A percentile compares a stretch with the other conserved stretches of the same genome.
Evolutionary conservation across 768 basidiomycete species (phyloP).

Genomic region (Pleurotus platypus): DNA sequence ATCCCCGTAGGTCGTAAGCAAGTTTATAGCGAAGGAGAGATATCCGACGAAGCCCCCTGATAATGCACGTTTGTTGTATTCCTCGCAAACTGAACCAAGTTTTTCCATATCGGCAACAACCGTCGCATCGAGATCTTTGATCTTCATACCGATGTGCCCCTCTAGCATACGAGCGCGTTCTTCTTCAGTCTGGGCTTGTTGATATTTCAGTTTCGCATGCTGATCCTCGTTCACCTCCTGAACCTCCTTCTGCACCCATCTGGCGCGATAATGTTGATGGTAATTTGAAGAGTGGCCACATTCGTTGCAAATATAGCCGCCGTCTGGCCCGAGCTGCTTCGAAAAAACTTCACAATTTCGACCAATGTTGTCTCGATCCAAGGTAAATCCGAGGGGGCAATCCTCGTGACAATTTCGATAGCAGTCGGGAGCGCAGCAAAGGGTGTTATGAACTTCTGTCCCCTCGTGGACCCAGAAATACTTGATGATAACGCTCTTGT

Average conservation of each 20-base stretch:
- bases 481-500: conserved; percentile 5
- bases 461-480: conserved; percentile 1
- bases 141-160: neutral
- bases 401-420: conserved; percentile 12
- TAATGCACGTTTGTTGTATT: neutral
- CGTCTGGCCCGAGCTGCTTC: neutral
- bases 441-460: conserved; percentile 6
- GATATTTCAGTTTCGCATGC: neutral
- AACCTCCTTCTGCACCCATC: neutral
- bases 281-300: neutral
- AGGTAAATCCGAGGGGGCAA: conserved; percentile 9
- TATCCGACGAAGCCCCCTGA: conserved; percentile 6
- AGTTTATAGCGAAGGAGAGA: conserved; percentile 8
- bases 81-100: neutral
- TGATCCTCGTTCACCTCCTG: neutral
- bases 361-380: conserved; percentile 5
- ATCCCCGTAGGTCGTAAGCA: conserved; percentile 8
- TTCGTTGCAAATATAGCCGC: neutral
- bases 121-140: neutral
- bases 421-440: conserved; percentile 10
- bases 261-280: conserved; percentile 4
- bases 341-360: neutral
- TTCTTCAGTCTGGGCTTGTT: neutral
- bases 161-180: neutral
- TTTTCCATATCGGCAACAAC: neutral